A percentile compares a stretch with the other conserved stretches of the same genome.
Evolutionary conservation across 148 eudicot species (phyloP).

Genomic region (Fagopyrum homotropicum): DNA sequence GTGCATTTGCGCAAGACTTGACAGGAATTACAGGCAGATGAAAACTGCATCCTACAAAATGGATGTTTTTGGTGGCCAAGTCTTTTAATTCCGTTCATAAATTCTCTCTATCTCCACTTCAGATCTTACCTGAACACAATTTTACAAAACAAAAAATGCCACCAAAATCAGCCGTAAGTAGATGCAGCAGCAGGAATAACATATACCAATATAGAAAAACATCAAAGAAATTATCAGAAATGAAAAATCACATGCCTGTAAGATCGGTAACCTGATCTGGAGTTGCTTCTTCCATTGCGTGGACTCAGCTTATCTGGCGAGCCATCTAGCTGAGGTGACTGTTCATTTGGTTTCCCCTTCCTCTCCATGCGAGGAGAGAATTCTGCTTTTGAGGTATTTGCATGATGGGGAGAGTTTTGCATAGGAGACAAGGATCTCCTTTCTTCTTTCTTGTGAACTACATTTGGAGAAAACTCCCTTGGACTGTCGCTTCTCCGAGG

Average conservation of each 20-base stretch:
- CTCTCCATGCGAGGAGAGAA: conserved; percentile 4
- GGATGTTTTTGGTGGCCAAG: background rate
- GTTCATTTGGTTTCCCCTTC: conserved; percentile 14
- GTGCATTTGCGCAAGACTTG: too few species aligned
- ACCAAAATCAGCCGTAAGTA: background rate
- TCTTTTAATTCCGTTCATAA: too few species aligned
- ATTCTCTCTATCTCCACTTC: background rate
- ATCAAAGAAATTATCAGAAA: background rate
- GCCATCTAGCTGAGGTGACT: conserved; percentile 18
- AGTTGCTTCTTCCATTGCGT: conserved; percentile 22
- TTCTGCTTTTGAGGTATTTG: background rate
- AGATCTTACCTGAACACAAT: background rate
- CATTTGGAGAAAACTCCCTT: conserved; percentile 21
- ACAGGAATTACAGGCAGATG: too few species aligned
- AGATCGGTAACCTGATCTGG: conserved; percentile 29
- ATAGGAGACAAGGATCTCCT: conserved; percentile 19
- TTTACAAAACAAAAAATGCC: background rate
- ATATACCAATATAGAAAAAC: background rate
- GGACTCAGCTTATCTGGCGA: conserved; percentile 32
- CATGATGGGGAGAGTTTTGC: background rate
- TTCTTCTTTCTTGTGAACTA: conserved; percentile 9
- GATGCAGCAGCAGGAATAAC: background rate
- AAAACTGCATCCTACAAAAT: background rate
- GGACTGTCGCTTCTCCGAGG: conserved; percentile 15
- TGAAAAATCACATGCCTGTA: conserved; percentile 21